Conservation (phyloP, 495 filamentous ascomycete genomes). For the Neurospora tetrasperma region DNA sequence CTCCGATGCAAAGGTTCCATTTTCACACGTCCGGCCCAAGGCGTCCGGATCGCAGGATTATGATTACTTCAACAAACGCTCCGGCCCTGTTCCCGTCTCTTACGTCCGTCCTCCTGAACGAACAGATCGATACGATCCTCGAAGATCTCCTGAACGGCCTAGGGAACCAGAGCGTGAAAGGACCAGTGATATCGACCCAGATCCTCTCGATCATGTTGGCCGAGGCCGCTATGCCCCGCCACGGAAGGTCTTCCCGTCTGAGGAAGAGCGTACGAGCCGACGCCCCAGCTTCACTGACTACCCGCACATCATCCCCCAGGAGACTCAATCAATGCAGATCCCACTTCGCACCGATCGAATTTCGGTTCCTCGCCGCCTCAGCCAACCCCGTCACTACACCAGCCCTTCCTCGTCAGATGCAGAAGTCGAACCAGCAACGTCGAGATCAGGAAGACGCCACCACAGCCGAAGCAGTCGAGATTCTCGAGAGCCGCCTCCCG, state of each 20-base stretch:
- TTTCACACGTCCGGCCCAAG: constrained; percentile 13
- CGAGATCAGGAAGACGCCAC: constrained; percentile 3
- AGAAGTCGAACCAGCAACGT: neutral
- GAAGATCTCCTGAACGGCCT: constrained; percentile 16
- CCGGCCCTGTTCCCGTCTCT: constrained; percentile 10
- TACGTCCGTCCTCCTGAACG: constrained; percentile 15
- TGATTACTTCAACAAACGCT: constrained; percentile 14
- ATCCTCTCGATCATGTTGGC: constrained; percentile 8
- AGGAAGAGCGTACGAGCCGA: constrained; percentile 13
- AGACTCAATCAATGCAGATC: constrained; percentile 11
- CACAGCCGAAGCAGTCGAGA: constrained; percentile 14
- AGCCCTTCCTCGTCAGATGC: neutral
- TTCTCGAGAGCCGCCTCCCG: constrained; percentile 17
- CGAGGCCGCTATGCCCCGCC: constrained; percentile 14
- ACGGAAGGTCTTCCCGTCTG: constrained; percentile 15
- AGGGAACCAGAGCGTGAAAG: constrained; percentile 22
- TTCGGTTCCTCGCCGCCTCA: constrained; percentile 15
- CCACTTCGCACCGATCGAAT: constrained; percentile 12
- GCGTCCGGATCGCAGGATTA: constrained; percentile 13
- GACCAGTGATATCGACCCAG: constrained; percentile 17
- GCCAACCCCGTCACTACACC: constrained; percentile 13
- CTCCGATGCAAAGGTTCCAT: constrained; percentile 12
- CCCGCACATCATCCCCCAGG: constrained; percentile 9
- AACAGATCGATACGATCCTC: constrained; percentile 13
- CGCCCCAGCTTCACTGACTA: constrained; percentile 21